phyloP scores from a whole-genome alignment of 352 stramenopile genomes.

The Lagenidium giganteum region DNA sequence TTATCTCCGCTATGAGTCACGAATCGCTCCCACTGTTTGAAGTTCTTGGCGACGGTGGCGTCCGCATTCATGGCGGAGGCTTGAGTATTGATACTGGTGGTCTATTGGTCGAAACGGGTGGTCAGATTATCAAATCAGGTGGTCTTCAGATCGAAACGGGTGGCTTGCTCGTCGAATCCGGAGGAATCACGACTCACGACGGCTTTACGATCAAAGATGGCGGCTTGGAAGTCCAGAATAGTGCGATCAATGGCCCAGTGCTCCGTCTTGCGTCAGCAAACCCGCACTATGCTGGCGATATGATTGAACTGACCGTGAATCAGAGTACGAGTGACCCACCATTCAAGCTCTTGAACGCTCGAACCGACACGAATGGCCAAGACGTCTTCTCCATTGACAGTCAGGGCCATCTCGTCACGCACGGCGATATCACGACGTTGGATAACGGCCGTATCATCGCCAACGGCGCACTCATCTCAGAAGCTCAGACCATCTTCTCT shows the following conservation, averaged over 20 bases:
- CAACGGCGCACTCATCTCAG: conserved; percentile 40
- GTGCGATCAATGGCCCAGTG: conserved; percentile 33
- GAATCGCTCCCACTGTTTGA: conserved; percentile 63
- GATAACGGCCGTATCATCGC: conserved; percentile 40
- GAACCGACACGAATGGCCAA: not conserved
- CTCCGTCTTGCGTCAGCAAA: conserved; percentile 41
- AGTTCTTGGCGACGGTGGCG: conserved; percentile 40
- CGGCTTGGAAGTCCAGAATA: conserved; percentile 42
- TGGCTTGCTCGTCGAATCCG: conserved; percentile 45
- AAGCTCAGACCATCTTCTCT: conserved; percentile 48
- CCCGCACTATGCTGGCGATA: conserved; percentile 38
- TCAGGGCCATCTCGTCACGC: conserved; percentile 34
- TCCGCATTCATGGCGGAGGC: conserved; percentile 46
- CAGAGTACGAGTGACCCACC: conserved; percentile 21
- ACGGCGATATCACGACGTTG: conserved; percentile 41
- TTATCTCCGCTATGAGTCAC: too few species aligned
- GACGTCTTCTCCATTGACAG: conserved; percentile 43
- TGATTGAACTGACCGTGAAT: conserved; percentile 43
- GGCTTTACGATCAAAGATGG: conserved; percentile 62
- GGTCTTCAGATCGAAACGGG: conserved; percentile 50
- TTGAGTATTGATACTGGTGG: conserved; percentile 46
- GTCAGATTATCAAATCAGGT: conserved; percentile 51
- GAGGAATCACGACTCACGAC: conserved; percentile 39
- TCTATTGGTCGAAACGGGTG: conserved; percentile 46
- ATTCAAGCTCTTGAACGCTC: conserved; percentile 47